Conservation (phyloP, 1,139 yeast genomes). For the Taphrina confusa region DNA sequence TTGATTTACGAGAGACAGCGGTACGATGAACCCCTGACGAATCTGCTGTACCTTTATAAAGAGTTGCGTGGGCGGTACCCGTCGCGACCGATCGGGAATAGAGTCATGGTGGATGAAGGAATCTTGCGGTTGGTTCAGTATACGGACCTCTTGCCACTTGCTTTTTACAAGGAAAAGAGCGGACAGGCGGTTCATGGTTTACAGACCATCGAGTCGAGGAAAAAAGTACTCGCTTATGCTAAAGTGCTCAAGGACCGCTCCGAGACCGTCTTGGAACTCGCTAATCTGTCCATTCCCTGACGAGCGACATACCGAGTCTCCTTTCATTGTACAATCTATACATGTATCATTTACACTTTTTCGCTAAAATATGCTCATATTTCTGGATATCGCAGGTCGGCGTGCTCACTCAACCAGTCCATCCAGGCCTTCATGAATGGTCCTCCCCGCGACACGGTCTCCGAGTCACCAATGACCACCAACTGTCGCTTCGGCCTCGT, state of each 20-base stretch:
- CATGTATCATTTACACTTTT: no score
- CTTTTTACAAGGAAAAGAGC: conserved; percentile 23
- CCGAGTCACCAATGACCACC: conserved; percentile 84
- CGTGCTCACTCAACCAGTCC: conserved; percentile 65
- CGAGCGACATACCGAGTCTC: no score
- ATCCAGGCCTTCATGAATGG: conserved; percentile 68
- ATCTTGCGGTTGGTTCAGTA: conserved; percentile 26
- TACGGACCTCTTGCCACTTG: conserved; percentile 25
- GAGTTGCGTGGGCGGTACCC: conserved; percentile 12
- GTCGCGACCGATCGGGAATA: not conserved
- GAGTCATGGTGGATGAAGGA: conserved; percentile 18
- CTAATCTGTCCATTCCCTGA: conserved; percentile 15
- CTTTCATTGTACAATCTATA: no score
- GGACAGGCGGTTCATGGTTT: conserved; percentile 25
- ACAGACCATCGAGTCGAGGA: conserved; percentile 22
- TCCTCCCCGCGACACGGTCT: conserved; percentile 54
- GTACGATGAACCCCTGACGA: conserved; percentile 19
- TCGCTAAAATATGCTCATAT: conserved; percentile 41
- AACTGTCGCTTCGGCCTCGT: conserved; percentile 86
- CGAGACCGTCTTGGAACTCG: conserved; percentile 21
- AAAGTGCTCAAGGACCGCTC: conserved; percentile 26
- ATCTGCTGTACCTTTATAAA: conserved; percentile 6
- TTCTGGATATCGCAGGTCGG: conserved; percentile 71
- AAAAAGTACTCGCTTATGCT: conserved; percentile 26
- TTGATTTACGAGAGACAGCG: conserved; percentile 25